These are phyloP conservation scores for Naumovozyma castellii DNA, from an alignment of 805 yeast species.

Conservation along the genomic window DNA sequence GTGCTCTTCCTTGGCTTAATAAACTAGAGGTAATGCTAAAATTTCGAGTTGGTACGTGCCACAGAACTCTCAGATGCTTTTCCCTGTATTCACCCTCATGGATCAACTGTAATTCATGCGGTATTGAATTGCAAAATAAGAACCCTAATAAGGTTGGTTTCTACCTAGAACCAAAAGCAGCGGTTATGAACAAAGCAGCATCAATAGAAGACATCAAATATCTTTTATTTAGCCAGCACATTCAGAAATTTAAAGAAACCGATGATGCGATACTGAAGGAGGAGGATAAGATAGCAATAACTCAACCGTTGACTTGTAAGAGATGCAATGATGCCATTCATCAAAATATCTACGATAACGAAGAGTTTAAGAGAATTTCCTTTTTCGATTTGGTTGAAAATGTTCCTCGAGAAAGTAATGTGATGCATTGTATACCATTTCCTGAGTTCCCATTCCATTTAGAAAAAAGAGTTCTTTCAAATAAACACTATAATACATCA, in stretches of 20 bases:
- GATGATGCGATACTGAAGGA: conserved; percentile 1
- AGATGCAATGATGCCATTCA: conserved; percentile 47
- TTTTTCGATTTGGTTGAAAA: conserved; percentile 25
- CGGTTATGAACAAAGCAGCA: conserved; percentile 3
- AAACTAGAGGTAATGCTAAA: too few relatives aligned
- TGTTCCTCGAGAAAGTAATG: conserved; percentile 36
- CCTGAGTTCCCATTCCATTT: conserved; percentile 65
- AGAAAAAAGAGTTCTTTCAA: conserved; percentile 19
- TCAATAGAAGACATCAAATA: conserved; percentile 20
- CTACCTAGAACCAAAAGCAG: conserved; percentile 27
- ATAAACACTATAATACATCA: conserved; percentile 7
- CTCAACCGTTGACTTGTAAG: conserved; percentile 34
- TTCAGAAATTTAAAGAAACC: conserved; percentile 17
- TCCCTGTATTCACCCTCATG: conserved; percentile 2
- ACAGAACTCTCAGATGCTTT: conserved; percentile 1
- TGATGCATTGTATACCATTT: conserved; percentile 56
- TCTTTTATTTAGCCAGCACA: conserved; percentile 23
- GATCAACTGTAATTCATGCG: conserved; percentile 46
- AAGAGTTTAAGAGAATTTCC: conserved; percentile 27
- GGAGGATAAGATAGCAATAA: conserved; percentile 7
- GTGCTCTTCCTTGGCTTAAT: too few relatives aligned
- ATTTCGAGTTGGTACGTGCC: too few relatives aligned
- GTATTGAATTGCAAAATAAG: conserved; percentile 39
- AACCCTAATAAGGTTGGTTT: conserved; percentile 36
- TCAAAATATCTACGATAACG: conserved; percentile 33